Evolutionary conservation across 306 rosid species (phyloP).

Genomic region (Cicer cuneatum): DNA sequence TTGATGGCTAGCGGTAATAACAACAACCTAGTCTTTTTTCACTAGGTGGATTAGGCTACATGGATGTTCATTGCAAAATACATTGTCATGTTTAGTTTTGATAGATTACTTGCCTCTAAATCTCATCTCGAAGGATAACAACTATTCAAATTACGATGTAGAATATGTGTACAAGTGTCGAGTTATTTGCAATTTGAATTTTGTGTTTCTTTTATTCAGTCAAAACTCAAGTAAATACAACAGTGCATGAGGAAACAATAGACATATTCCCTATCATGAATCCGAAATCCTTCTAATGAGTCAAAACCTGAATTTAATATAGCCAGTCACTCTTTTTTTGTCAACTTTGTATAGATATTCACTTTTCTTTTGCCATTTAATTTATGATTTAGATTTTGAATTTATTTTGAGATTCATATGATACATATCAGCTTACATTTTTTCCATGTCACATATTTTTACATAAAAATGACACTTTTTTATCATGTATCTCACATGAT

Average conservation of each 20-base stretch:
- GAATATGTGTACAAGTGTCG: background rate
- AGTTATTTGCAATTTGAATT: conserved; percentile 10
- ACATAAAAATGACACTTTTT: too few relatives aligned
- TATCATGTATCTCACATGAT: too few relatives aligned
- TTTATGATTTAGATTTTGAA: too few relatives aligned
- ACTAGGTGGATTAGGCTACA: background rate
- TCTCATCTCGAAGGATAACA: background rate
- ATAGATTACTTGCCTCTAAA: background rate
- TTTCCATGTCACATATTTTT: too few relatives aligned
- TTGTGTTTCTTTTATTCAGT: conserved; percentile 28
- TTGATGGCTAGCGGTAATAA: background rate
- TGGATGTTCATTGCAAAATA: background rate
- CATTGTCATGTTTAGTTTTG: background rate
- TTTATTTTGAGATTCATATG: too few relatives aligned
- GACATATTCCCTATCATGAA: conserved; percentile 7
- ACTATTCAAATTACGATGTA: conserved; percentile 4
- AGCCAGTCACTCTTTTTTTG: background rate
- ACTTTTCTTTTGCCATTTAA: too few relatives aligned
- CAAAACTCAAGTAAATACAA: conserved; percentile 11
- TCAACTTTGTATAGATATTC: too few relatives aligned
- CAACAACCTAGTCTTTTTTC: background rate
- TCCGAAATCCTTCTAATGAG: background rate
- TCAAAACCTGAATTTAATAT: background rate
- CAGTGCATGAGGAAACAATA: conserved; percentile 14
- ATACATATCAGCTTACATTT: too few relatives aligned